phyloP scores from a whole-genome alignment of 768 basidiomycete species.

The Pleurotus tuber-regium region DNA sequence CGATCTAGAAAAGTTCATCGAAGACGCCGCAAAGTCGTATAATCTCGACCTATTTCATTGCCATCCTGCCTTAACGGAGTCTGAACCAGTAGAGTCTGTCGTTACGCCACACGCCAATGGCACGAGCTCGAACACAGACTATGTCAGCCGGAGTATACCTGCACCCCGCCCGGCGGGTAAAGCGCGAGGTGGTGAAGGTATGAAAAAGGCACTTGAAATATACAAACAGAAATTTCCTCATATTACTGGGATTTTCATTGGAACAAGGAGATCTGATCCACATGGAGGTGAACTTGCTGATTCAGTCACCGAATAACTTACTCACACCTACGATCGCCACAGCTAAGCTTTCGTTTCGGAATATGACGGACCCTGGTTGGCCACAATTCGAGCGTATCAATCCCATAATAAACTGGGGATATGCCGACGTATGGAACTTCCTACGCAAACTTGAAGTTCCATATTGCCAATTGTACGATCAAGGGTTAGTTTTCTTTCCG shows the following conservation, averaged over 20 bases:
- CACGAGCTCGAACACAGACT: constrained; percentile 13
- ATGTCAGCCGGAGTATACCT: constrained; percentile 19
- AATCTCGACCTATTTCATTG: constrained; percentile 71
- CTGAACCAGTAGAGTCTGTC: constrained; percentile 46
- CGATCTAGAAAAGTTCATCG: constrained; percentile 81
- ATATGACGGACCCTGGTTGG: constrained; percentile 89
- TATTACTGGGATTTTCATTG: constrained; percentile 82
- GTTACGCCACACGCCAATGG: constrained; percentile 26
- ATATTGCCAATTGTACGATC: constrained; percentile 88
- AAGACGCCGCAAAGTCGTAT: constrained; percentile 57
- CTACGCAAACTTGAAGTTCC: constrained; percentile 70
- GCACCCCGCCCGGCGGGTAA: constrained; percentile 43
- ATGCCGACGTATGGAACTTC: constrained; percentile 87
- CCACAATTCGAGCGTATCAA: constrained; percentile 88
- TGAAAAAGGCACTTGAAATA: constrained; percentile 72
- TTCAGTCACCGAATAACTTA: constrained; percentile 3
- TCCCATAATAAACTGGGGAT: constrained; percentile 95
- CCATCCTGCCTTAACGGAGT: constrained; percentile 27
- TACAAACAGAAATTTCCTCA: constrained; percentile 69
- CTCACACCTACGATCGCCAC: no score
- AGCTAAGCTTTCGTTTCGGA: constrained; percentile 73
- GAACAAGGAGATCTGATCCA: constrained; percentile 87
- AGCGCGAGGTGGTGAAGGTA: constrained; percentile 62
- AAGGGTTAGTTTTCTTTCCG: constrained; percentile 59
- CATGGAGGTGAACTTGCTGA: constrained; percentile 72